Base-by-base conservation (phyloP, 1,284 basidiomycete genomes). In the Porphyrellus sp. region DNA sequence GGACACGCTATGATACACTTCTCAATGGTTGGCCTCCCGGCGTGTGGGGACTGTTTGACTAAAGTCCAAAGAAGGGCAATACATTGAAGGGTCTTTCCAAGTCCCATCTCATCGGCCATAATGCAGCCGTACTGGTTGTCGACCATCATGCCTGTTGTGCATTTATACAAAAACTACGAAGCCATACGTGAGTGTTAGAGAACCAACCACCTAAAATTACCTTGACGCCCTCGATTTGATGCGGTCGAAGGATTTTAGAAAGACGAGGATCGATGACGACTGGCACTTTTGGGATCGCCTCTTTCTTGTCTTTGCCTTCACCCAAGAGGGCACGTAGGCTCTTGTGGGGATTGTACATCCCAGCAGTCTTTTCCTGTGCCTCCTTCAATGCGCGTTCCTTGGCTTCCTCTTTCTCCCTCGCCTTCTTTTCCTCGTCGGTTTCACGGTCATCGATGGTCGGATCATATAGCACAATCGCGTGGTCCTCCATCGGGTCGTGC, bases 91-190 rank as follows among this genome's bases (percentile, higher is more conserved):
- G 95, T 98, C 73, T 96, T 96, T 24, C 93, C 91, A 21, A 96
- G 82, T 66, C 97, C 96, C 96, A 99, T 99, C 72, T 98, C 96
- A 68, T 99, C 96, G 0, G 97, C 96, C 90, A 99, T 95, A 67
- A 99, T 99, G 64, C 93, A 98, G 0, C 96, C 96, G 63, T 93
- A 93, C 52, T 96, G 93, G 60, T 93, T 91, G 47, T 93, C 85
- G 24, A 89, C 90, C 46, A 95, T 73, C 83, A 97, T 89, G 2
- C 95, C 97, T 0, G 93, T 98, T 8, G 94, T 88, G 67, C 94
- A 96, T 69, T 85, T 87, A 72, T 98, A 99, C 67, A 99, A 73
- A 71, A 99, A 99, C 89, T 93, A 46, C 2, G 46, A 33, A 47
- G 63, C 20, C 67, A 56, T 27, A 46, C 28, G 30, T 56, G 43